phyloP scores from a whole-genome alignment of 768 basidiomycete genomes.

The Lactarius psammicola region DNA sequence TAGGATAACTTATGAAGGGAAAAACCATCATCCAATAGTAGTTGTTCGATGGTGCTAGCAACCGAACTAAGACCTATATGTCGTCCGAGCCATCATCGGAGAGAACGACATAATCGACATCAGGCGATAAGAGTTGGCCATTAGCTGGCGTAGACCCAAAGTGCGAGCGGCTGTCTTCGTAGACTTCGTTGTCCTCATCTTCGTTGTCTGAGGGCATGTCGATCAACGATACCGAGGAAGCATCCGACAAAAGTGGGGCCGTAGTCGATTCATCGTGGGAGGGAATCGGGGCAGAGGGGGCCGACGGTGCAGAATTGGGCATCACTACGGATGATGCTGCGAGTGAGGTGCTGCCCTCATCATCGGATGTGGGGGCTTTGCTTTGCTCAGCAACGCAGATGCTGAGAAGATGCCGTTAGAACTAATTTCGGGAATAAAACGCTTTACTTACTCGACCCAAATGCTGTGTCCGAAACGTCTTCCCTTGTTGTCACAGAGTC shows the following conservation, averaged over 20 bases:
- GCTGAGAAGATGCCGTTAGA: slow-evolving; percentile 37
- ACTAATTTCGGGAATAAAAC: background rate
- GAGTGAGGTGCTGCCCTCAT: slow-evolving; percentile 47
- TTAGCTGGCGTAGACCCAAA: slow-evolving; percentile 34
- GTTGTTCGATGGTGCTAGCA: background rate
- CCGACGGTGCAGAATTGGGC: slow-evolving; percentile 41
- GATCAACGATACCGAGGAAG: slow-evolving; percentile 56
- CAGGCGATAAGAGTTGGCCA: slow-evolving; percentile 26
- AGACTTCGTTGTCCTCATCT: slow-evolving; percentile 53
- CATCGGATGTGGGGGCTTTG: slow-evolving; percentile 33
- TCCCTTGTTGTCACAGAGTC: slow-evolving; percentile 56
- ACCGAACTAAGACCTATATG: slow-evolving; percentile 20
- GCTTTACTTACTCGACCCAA: slow-evolving; percentile 71
- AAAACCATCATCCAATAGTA: background rate
- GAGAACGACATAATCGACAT: slow-evolving; percentile 66
- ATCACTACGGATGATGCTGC: slow-evolving; percentile 71
- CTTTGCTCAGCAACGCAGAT: slow-evolving; percentile 62
- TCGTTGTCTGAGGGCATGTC: slow-evolving; percentile 53
- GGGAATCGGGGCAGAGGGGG: slow-evolving; percentile 17
- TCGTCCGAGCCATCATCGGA: slow-evolving; percentile 68
- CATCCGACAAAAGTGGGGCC: slow-evolving; percentile 33
- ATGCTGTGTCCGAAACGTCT: slow-evolving; percentile 68
- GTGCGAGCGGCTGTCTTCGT: slow-evolving; percentile 55
- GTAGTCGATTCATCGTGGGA: slow-evolving; percentile 31
- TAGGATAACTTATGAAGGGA: background rate